Percentiles rank a stretch among this genome's conserved stretches.
phyloP scores from a whole-genome alignment of 1,284 basidiomycete species.

The Phellopilus nigrolimitatus region DNA sequence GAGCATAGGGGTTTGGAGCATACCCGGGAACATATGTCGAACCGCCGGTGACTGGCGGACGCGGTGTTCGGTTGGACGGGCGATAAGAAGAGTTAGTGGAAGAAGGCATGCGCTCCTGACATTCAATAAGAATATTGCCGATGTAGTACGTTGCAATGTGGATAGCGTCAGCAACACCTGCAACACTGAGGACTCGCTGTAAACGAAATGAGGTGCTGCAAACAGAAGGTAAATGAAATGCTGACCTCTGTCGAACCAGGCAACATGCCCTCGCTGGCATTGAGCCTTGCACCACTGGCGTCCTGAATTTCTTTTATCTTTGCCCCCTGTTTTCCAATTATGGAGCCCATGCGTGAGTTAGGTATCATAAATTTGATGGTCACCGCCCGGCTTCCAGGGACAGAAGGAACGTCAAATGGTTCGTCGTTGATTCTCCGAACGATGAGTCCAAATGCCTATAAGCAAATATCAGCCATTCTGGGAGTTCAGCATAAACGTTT shows the following conservation, averaged over 20 bases:
- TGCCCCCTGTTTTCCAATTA: slow-evolving; percentile 95
- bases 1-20: slow-evolving; percentile 42
- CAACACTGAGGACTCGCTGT: slow-evolving; percentile 92
- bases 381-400: slow-evolving; percentile 95
- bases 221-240: slow-evolving; percentile 16
- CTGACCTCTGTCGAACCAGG: slow-evolving; percentile 95
- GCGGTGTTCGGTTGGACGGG: slow-evolving; percentile 48
- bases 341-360: slow-evolving; percentile 98
- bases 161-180: slow-evolving; percentile 99
- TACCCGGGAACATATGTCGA: slow-evolving; percentile 73
- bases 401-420: slow-evolving; percentile 95
- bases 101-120: slow-evolving; percentile 83
- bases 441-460: slow-evolving; percentile 95
- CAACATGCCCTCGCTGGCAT: slow-evolving; percentile 97
- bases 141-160: slow-evolving; percentile 99
- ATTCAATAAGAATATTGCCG: slow-evolving; percentile 94
- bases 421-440: slow-evolving; percentile 99
- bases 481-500: slow-evolving; percentile 11
- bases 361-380: slow-evolving; percentile 99
- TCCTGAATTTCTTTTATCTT: slow-evolving; percentile 99
- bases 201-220: neutral
- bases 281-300: slow-evolving; percentile 92
- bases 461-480: slow-evolving; percentile 18
- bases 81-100: slow-evolving; percentile 54
- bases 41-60: slow-evolving; percentile 42